Conservation (phyloP, 148 eudicot genomes). For the Gaultheria prostrata region DNA sequence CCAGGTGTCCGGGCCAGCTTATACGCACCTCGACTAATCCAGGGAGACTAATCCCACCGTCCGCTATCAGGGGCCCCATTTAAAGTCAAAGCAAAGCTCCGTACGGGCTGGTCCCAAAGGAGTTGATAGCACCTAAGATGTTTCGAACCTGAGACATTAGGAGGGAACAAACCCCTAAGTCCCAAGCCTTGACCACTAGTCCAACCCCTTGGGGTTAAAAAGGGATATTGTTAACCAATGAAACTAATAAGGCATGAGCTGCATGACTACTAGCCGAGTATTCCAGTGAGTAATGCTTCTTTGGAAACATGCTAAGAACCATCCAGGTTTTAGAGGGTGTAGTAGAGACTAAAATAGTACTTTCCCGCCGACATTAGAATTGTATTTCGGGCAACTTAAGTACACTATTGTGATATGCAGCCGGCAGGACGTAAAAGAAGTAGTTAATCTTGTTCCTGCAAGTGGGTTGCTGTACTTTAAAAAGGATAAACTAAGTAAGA, state of each 20-base stretch:
- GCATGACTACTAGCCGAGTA: background rate
- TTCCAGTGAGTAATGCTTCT: background rate
- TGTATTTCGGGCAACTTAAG: background rate
- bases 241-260: background rate
- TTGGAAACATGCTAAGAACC: background rate
- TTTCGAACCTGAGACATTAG: too few relatives aligned
- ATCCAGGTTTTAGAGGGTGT: background rate
- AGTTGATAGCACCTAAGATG: too few relatives aligned
- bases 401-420: background rate
- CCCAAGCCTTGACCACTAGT: too few relatives aligned
- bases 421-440: background rate
- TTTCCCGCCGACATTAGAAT: background rate
- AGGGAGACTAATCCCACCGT: too few relatives aligned
- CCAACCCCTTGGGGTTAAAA: too few relatives aligned
- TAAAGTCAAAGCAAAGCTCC: too few relatives aligned
- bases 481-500: background rate
- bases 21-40: too few relatives aligned
- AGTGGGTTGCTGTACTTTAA: background rate
- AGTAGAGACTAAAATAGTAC: background rate
- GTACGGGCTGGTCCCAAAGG: too few relatives aligned
- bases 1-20: too few relatives aligned
- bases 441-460: background rate
- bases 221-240: background rate
- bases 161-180: too few relatives aligned
- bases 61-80: too few relatives aligned